Evolutionary conservation across 306 rosid genomes (phyloP), one percentile per base, ranked within the genome.

Genomic region (Crotalaria pallida): DNA sequence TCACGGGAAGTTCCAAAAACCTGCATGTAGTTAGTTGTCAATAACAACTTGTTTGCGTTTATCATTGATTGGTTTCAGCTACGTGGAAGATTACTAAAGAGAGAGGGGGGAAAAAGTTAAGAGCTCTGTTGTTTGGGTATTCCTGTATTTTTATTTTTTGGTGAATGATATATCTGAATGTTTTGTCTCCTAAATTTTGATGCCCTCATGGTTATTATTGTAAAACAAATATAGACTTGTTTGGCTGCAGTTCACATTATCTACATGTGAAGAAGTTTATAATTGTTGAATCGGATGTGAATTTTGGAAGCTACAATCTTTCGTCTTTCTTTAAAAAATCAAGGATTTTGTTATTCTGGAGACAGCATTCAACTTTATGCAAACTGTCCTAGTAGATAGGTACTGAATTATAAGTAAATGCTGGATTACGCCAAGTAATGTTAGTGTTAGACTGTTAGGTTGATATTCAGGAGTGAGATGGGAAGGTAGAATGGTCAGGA

Each of bases 1-100:
- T 79, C 97, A 94, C 50, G 98, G 89, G 74, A 94, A 88, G 82
- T 94, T 94, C 78, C 92, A 84, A 83, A 94, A 88, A 84, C 92
- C 95, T 49, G 48, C 69, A 6, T 80, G 65, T 76, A 47, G 51
- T 33, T 71, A 70, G 60, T 34, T 44, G 34, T 72, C 64, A 50
- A 57, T 58, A 55, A 41, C 64, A 10, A 27, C 51, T 58, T 19
- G 3, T 45, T 77, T 24, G 34, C 19, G 15, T 66, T 15, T 41
- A 21, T 58, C 49, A 5, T 31, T 10, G 67, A 34, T 79, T 10
- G 26, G 21, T 68, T 55, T 53, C 26, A 27, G 57, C 21, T 44
- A 19, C 3, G 0, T 11, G 7, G 34, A 64, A 64, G 40, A n/a
- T 21, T 43, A 10, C 36, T 26, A n/a, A 38, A 51, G 60, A 17